A percentile compares a stretch with the other conserved stretches of the same genome.
Evolutionary conservation across 73 alveolate genomes (phyloP).

Genomic region (Paramecium sexaurelia): DNA sequence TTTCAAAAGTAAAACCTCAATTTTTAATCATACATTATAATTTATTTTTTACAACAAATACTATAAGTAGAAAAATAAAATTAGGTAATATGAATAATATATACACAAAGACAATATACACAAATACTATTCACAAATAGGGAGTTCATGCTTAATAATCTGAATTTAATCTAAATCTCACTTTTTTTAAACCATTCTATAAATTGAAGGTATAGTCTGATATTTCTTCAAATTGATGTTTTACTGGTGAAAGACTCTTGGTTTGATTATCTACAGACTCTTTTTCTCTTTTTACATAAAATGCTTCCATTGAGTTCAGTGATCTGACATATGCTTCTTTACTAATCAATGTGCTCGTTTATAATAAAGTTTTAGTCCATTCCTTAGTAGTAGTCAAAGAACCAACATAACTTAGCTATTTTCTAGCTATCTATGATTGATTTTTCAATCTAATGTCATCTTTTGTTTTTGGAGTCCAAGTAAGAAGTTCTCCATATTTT

Average conservation of each 20-base stretch:
- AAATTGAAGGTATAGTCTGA: neutral
- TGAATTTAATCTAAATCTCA: constrained; percentile 21
- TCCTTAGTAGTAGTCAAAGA: neutral
- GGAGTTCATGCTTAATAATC: neutral
- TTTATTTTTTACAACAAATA: neutral
- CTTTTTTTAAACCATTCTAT: neutral
- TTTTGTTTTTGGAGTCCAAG: neutral
- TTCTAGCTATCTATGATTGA: neutral
- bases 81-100: neutral
- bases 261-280: neutral
- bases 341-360: neutral
- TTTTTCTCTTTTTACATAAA: neutral
- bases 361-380: neutral
- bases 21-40: neutral
- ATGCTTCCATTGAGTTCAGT: constrained; percentile 15
- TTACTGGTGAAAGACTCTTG: neutral
- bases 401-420: neutral
- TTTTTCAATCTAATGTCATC: neutral
- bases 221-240: neutral
- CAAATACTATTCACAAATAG: neutral
- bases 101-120: neutral
- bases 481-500: neutral
- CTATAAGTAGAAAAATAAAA: neutral
- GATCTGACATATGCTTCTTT: constrained; percentile 1
- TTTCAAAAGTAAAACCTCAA: neutral